Percentiles rank a stretch among this genome's conserved stretches.
Conservation (phyloP, 441 rosid genomes). For the Pelargonium citronellum region DNA sequence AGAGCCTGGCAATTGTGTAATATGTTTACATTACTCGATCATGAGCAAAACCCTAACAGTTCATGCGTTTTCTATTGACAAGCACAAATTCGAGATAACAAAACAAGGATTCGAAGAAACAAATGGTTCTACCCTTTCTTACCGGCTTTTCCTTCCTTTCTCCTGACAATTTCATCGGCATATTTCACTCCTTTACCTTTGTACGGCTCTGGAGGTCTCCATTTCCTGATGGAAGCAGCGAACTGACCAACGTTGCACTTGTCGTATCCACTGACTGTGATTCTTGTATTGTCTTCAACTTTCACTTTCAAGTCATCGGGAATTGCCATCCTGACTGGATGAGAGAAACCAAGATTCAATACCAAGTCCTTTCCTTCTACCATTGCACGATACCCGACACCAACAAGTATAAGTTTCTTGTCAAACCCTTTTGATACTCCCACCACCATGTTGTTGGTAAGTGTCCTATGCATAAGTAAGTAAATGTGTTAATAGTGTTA, state of each 20-base stretch:
- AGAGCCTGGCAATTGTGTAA: constrained; percentile 1
- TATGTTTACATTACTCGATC: background rate
- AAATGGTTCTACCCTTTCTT: constrained; percentile 56
- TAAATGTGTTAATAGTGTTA: background rate
- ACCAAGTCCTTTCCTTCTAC: constrained; percentile 77
- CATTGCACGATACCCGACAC: constrained; percentile 81
- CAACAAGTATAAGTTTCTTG: constrained; percentile 67
- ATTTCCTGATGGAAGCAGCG: constrained; percentile 78
- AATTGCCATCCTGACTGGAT: constrained; percentile 77
- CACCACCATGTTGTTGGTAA: constrained; percentile 85
- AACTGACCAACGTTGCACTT: constrained; percentile 69
- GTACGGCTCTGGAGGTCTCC: constrained; percentile 97
- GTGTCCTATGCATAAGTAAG: constrained; percentile 45
- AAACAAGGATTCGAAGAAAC: background rate
- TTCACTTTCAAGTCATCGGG: constrained; percentile 63
- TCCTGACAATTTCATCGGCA: constrained; percentile 56
- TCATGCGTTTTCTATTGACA: background rate
- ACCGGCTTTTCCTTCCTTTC: constrained; percentile 89
- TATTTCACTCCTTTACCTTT: constrained; percentile 92
- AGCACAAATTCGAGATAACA: background rate
- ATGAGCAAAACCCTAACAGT: background rate
- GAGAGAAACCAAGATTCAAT: constrained; percentile 77
- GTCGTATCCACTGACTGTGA: constrained; percentile 60
- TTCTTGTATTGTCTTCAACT: constrained; percentile 78
- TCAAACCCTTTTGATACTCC: constrained; percentile 96